Percentiles rank a stretch among this genome's conserved stretches.
These are phyloP conservation scores for Coix lacrymajobi DNA, from an alignment of 176 grass and related monocot species.

Conservation along the genomic window DNA sequence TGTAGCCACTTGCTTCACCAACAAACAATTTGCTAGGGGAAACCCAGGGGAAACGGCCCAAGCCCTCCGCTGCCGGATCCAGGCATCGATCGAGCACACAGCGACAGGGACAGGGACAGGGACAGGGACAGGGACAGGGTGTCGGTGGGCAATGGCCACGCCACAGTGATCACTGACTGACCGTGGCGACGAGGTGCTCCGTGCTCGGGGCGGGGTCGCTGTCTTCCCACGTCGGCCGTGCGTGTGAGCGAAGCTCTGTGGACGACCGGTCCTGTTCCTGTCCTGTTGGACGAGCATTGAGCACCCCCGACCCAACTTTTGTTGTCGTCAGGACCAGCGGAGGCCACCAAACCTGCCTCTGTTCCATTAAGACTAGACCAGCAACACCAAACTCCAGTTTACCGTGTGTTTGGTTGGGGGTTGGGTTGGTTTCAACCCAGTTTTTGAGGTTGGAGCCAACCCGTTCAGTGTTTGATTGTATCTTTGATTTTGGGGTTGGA, in stretches of 20 bases:
- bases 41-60: not conserved
- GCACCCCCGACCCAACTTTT: not conserved
- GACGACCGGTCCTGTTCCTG: constrained; percentile 19
- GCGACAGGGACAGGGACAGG: too few species aligned
- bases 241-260: not conserved
- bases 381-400: not conserved
- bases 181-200: not conserved
- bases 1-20: too few species aligned
- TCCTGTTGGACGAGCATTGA: not conserved
- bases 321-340: not conserved
- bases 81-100: not conserved
- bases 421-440: too few species aligned
- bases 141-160: not conserved
- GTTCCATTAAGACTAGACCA: constrained; percentile 3
- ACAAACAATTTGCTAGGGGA: too few species aligned
- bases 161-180: not conserved
- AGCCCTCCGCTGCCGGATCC: not conserved
- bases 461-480: too few species aligned
- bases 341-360: constrained; percentile 23
- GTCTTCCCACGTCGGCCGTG: not conserved
- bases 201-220: not conserved
- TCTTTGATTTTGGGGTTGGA: too few species aligned
- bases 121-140: not conserved
- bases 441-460: too few species aligned
- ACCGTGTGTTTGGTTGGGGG: too few species aligned